Evolutionary conservation across 495 filamentous ascomycete genomes (phyloP).

Genomic region (Penicillium simplicissimum): DNA sequence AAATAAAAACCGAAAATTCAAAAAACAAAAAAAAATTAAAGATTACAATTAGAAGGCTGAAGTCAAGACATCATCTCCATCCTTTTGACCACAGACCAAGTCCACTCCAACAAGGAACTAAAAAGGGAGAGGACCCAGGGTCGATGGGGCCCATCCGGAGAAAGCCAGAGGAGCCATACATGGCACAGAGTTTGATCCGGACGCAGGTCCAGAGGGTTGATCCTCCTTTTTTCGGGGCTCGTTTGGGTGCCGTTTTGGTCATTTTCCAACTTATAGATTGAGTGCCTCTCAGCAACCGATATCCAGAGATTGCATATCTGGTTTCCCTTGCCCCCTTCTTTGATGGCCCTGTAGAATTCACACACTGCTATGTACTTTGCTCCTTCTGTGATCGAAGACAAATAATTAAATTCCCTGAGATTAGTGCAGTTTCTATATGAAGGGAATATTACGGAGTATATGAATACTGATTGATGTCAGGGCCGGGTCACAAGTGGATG

Average conservation of each 20-base stretch:
- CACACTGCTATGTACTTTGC: neutral
- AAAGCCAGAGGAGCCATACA: constrained; percentile 35
- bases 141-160: constrained; percentile 41
- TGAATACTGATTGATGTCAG: constrained; percentile 49
- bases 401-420: constrained; percentile 1
- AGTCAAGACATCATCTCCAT: constrained; percentile 48
- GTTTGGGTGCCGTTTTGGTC: constrained; percentile 43
- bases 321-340: neutral
- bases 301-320: constrained; percentile 6
- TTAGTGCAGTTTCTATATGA: neutral
- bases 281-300: constrained; percentile 29
- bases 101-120: constrained; percentile 19
- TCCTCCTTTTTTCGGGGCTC: constrained; percentile 46
- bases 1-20: neutral
- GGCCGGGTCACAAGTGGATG: constrained; percentile 45
- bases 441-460: constrained; percentile 12
- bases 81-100: constrained; percentile 30
- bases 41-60: constrained; percentile 32
- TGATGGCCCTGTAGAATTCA: neutral
- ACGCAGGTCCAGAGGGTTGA: constrained; percentile 51
- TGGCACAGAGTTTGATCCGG: constrained; percentile 47
- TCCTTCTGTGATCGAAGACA: neutral
- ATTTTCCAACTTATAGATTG: constrained; percentile 19
- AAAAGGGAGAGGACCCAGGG: constrained; percentile 35
- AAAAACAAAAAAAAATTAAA: constrained; percentile 21